Percentiles rank a stretch among this genome's conserved stretches.
Conservation (phyloP, 176 grass and related monocot genomes). For the Rhynchospora breviuscula region DNA sequence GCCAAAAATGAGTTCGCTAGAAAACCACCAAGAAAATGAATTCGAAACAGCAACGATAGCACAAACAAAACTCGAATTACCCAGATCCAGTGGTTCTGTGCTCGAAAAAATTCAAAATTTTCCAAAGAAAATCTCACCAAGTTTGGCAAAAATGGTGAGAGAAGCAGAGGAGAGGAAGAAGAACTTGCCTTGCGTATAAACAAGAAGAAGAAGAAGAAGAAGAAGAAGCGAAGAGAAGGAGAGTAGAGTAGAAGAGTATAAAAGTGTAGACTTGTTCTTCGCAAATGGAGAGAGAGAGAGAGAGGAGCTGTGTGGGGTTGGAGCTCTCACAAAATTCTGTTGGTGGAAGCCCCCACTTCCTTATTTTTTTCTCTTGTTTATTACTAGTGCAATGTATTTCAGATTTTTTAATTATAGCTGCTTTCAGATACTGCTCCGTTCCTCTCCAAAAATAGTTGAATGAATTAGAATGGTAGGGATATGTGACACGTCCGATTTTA, state of each 20-base stretch:
- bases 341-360: constrained; percentile 15
- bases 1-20: background rate
- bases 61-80: background rate
- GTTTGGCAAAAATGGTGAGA: background rate
- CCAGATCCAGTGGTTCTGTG: constrained; percentile 1
- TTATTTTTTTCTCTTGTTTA: constrained; percentile 4
- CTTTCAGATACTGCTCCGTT: background rate
- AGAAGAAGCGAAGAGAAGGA: background rate
- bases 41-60: background rate
- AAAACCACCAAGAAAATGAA: background rate
- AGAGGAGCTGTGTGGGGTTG: background rate
- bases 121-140: background rate
- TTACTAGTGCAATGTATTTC: background rate
- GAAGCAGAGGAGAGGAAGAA: background rate
- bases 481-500: background rate
- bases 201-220: constrained; percentile 18
- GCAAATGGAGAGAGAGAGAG: constrained; percentile 3
- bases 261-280: constrained; percentile 16
- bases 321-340: constrained; percentile 13
- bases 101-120: background rate
- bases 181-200: background rate
- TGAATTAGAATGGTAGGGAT: background rate
- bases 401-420: background rate
- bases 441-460: background rate
- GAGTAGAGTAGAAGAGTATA: constrained; percentile 9